Percentiles rank a stretch among this genome's conserved stretches.
Evolutionary conservation across 2,329 filamentous ascomycete genomes (phyloP).

Genomic region (Cercospora sesami): DNA sequence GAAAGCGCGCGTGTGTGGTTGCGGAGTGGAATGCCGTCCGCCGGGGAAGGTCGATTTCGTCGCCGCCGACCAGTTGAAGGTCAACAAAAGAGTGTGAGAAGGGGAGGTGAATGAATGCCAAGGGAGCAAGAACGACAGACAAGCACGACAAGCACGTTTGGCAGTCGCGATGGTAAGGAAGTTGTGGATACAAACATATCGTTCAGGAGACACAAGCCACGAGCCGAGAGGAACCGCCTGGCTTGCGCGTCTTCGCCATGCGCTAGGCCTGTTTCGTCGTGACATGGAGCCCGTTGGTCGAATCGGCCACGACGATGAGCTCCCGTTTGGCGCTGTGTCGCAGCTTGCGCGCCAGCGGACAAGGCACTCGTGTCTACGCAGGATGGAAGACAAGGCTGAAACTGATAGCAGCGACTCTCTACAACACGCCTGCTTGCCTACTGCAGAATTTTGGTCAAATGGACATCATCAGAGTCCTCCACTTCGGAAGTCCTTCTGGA

Average conservation of each 20-base stretch:
- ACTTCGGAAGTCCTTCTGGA: constrained; percentile 7
- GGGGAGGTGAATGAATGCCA: constrained; percentile 17
- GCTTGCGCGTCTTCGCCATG: constrained; percentile 25
- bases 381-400: background rate
- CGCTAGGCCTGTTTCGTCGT: constrained; percentile 22
- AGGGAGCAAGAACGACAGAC: constrained; percentile 22
- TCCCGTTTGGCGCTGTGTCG: background rate
- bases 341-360: constrained; percentile 4
- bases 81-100: constrained; percentile 9
- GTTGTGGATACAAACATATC: constrained; percentile 19
- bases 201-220: constrained; percentile 24
- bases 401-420: background rate
- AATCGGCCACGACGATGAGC: background rate
- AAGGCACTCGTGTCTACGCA: background rate
- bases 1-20: constrained; percentile 14
- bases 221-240: constrained; percentile 7
- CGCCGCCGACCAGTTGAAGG: background rate
- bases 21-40: background rate
- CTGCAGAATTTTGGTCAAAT: background rate
- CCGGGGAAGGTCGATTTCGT: constrained; percentile 1
- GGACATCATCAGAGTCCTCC: background rate
- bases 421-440: background rate
- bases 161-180: constrained; percentile 17
- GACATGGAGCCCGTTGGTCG: constrained; percentile 4
- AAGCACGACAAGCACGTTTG: constrained; percentile 25